Evolutionary conservation across 2,329 filamentous ascomycete species (phyloP).

Genomic region (Venturia aucupariae): DNA sequence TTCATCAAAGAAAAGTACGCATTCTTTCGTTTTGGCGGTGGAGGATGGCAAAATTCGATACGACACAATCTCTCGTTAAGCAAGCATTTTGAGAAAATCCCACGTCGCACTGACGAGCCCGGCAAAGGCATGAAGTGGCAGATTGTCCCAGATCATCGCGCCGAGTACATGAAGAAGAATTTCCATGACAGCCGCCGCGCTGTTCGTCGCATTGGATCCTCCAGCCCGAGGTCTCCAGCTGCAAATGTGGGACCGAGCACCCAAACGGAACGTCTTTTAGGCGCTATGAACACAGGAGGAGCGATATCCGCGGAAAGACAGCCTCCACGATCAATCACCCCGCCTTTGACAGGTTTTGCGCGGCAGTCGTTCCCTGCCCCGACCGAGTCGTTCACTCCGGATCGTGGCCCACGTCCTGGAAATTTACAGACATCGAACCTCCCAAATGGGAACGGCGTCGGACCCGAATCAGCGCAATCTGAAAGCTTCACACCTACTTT

Average conservation of each 20-base stretch:
- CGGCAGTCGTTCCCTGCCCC: conserved; percentile 36
- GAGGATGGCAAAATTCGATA: conserved; percentile 94
- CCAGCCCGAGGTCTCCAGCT: conserved; percentile 58
- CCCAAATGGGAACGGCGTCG: conserved; percentile 8
- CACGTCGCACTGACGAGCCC: conserved; percentile 85
- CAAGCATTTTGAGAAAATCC: conserved; percentile 88
- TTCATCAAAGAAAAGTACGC: conserved; percentile 88
- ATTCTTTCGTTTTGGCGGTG: conserved; percentile 78
- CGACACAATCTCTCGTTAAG: conserved; percentile 93
- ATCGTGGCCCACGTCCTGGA: conserved; percentile 37
- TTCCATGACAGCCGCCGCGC: conserved; percentile 36
- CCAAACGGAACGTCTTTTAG: conserved; percentile 44
- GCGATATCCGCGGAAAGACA: not conserved
- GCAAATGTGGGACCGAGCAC: conserved; percentile 46
- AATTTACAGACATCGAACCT: conserved; percentile 6
- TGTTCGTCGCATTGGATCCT: conserved; percentile 44
- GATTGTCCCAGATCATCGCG: conserved; percentile 71
- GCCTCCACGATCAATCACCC: conserved; percentile 36
- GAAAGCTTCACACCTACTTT: conserved; percentile 12
- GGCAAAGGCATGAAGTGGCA: conserved; percentile 99
- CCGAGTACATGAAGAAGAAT: conserved; percentile 74
- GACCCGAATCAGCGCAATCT: conserved; percentile 5
- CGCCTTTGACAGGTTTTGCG: conserved; percentile 29
- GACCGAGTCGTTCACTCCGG: conserved; percentile 45
- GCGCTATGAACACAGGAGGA: conserved; percentile 23